phyloP scores from a whole-genome alignment of 495 filamentous ascomycete species.

The Aspergillus nidulans region DNA sequence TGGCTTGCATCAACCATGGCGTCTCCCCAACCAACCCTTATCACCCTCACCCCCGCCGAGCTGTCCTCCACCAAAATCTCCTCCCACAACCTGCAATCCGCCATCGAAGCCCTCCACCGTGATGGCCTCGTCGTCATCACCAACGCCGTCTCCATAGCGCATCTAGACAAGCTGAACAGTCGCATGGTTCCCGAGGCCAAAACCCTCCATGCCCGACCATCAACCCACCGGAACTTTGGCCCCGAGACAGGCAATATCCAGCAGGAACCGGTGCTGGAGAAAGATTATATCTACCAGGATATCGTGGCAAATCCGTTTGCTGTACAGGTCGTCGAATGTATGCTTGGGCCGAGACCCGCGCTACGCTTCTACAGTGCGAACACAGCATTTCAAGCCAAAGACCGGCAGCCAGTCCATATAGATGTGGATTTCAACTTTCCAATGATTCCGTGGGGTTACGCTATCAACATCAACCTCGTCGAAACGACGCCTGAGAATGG shows the following conservation, averaged over 20 bases:
- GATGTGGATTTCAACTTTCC: slow-evolving; percentile 55
- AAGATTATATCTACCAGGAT: slow-evolving; percentile 34
- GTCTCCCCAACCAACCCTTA: not conserved
- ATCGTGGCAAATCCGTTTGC: slow-evolving; percentile 47
- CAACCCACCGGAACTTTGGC: slow-evolving; percentile 47
- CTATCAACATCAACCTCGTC: slow-evolving; percentile 23
- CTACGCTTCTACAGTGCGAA: slow-evolving; percentile 52
- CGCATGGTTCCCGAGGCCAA: slow-evolving; percentile 51
- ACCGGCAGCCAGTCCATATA: slow-evolving; percentile 49
- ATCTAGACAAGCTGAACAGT: slow-evolving; percentile 47
- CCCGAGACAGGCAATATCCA: slow-evolving; percentile 50
- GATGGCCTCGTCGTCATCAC: slow-evolving; percentile 52
- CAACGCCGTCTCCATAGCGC: slow-evolving; percentile 36
- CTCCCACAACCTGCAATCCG: slow-evolving; percentile 45
- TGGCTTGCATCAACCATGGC: not conserved
- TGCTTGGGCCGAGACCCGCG: slow-evolving; percentile 45
- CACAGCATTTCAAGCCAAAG: slow-evolving; percentile 38
- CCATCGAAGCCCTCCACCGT: slow-evolving; percentile 41
- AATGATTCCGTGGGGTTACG: slow-evolving; percentile 18
- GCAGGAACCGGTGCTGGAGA: slow-evolving; percentile 45
- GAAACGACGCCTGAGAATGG: slow-evolving; percentile 31
- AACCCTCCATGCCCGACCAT: slow-evolving; percentile 32
- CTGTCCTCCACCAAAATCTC: slow-evolving; percentile 14
- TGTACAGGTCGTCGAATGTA: slow-evolving; percentile 43
- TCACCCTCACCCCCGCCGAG: not conserved